phyloP scores from a whole-genome alignment of 352 stramenopile species.

The Pythium myriotylum region DNA sequence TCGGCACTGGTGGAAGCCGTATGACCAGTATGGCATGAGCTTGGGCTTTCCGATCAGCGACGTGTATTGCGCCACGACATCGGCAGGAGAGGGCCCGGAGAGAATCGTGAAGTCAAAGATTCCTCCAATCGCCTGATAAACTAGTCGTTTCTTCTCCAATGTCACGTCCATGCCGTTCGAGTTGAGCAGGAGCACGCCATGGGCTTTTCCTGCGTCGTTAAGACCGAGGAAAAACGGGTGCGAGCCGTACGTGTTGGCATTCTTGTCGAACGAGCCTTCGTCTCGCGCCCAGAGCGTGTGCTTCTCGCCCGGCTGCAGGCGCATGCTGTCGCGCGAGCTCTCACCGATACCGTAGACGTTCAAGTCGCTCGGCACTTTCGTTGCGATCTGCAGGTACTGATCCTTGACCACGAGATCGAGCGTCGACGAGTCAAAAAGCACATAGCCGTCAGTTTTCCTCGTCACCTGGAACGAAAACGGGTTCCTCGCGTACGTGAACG shows the following conservation, averaged over 20 bases:
- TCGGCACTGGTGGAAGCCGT: constrained; percentile 65
- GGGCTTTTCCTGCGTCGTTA: constrained; percentile 36
- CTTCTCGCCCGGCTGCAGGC: constrained; percentile 36
- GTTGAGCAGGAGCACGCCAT: constrained; percentile 60
- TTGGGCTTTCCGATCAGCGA: constrained; percentile 49
- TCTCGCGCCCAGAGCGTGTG: constrained; percentile 52
- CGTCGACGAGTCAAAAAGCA: constrained; percentile 55
- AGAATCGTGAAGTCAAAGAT: constrained; percentile 65
- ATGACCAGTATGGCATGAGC: constrained; percentile 63
- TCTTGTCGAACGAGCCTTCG: constrained; percentile 34
- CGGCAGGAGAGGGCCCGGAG: constrained; percentile 36
- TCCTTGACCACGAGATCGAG: constrained; percentile 40
- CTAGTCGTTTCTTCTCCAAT: constrained; percentile 34
- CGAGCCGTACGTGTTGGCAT: constrained; percentile 57
- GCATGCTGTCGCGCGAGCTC: constrained; percentile 38
- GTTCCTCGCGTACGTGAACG: constrained; percentile 37
- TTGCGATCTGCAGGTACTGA: constrained; percentile 65
- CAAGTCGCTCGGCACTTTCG: constrained; percentile 21
- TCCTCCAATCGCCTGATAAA: constrained; percentile 53
- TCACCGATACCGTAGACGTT: constrained; percentile 56
- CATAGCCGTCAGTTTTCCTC: constrained; percentile 35
- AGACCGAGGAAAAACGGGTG: constrained; percentile 58
- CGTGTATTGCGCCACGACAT: constrained; percentile 59
- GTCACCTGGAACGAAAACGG: constrained; percentile 43
- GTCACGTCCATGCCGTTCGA: constrained; percentile 67